Percentiles rank a stretch among this genome's conserved stretches.
Conservation (phyloP, 495 filamentous ascomycete species). For the Talaromyces stipitatus region DNA sequence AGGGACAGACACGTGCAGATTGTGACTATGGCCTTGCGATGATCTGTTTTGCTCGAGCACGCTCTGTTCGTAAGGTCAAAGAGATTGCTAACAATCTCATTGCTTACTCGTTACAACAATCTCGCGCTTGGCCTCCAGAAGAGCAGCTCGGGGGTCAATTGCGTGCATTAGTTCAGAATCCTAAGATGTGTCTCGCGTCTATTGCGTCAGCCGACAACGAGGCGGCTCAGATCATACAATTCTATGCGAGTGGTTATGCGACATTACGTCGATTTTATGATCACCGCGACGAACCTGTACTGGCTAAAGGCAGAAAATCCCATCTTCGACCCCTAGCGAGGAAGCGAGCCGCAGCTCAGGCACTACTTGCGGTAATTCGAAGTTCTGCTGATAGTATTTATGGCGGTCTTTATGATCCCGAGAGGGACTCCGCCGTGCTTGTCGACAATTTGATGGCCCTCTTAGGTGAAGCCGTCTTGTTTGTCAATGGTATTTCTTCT, state of each 20-base stretch:
- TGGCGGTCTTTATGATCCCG: slow-evolving; percentile 76
- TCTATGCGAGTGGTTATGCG: slow-evolving; percentile 83
- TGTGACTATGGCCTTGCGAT: slow-evolving; percentile 69
- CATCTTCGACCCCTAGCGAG: slow-evolving; percentile 42
- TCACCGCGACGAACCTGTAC: slow-evolving; percentile 60
- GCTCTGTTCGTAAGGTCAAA: slow-evolving; percentile 63
- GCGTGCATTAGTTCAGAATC: slow-evolving; percentile 53
- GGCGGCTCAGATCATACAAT: slow-evolving; percentile 71
- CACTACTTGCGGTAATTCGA: slow-evolving; percentile 68
- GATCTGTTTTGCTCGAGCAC: slow-evolving; percentile 78
- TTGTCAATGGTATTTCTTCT: slow-evolving; percentile 51
- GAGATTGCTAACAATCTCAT: slow-evolving; percentile 79
- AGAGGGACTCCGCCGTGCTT: slow-evolving; percentile 68
- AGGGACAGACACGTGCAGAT: slow-evolving; percentile 33
- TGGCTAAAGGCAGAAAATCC: slow-evolving; percentile 28
- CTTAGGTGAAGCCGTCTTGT: slow-evolving; percentile 72
- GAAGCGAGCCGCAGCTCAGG: slow-evolving; percentile 58
- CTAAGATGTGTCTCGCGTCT: slow-evolving; percentile 54
- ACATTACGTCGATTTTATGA: slow-evolving; percentile 83
- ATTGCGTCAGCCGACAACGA: slow-evolving; percentile 62
- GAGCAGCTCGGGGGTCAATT: slow-evolving; percentile 63
- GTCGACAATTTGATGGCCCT: slow-evolving; percentile 80
- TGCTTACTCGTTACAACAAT: slow-evolving; percentile 77
- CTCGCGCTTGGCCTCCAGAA: slow-evolving; percentile 63
- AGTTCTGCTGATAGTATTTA: slow-evolving; percentile 84